Evolutionary conservation across 192 early-diverging fungal genomes (phyloP), one percentile per base, ranked within the genome.

Genomic region (Entomortierella parvispora): DNA sequence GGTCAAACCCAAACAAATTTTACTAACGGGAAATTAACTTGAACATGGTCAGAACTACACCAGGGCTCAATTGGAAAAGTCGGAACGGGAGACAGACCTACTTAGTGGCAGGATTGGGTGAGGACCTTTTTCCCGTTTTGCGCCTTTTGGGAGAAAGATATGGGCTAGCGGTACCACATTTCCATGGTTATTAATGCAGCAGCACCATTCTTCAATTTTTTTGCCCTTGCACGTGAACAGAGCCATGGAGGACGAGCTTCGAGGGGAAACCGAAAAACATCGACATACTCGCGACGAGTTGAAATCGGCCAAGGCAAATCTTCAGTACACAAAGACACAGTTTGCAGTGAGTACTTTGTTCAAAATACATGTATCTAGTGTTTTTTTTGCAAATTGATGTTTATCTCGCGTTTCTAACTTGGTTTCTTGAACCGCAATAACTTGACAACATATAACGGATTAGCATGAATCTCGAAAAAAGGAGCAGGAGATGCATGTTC

Each of bases 321-420:
- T 85, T 17, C 82, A 86, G 48, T 80, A 83, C 58, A 81, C 68
- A 29, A 85, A 85, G 52, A 76, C 82, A 20, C 87, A 85, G 55
- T 81, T 82, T 58, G 66, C 81, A 34, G 87, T 86, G 83, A 58
- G 76, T 80, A 40, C 11, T 50, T 40, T 40, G 15, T 43, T 57
- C 15, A 15, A 10, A 31, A 17, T 15, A 28, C 44, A 57, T 11
- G n/a, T 26, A 17, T 20, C 54, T 31, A 5, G 34, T 6, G 18
- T 20, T 22, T 22, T 58, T 33, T 33, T 32, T 44, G 12, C 10
- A 37, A 8, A 8, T 49, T 32, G 20, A 18, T 40, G 5, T 40
- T 12, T 40, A 40, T 40, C 12, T 40, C 12, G 5, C 37, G 37
- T 12, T 12, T 40, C n/a, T n/a, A 56, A 11, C 26, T 1, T 46